Conservation (phyloP, 208 protist species). For the Phytomonas francai region DNA sequence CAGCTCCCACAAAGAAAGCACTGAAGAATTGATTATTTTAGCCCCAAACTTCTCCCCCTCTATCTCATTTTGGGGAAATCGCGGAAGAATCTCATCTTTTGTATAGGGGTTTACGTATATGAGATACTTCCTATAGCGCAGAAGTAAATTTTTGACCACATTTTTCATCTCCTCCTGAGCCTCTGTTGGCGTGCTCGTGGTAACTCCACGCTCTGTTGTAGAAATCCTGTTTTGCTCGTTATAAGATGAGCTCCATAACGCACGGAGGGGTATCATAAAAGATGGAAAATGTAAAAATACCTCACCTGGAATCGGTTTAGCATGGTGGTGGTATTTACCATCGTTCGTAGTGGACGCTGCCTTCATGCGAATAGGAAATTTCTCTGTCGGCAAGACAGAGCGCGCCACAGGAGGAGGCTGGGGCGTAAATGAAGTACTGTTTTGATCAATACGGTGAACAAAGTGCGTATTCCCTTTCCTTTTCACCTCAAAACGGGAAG, state of each 20-base stretch:
- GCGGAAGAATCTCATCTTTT: not conserved
- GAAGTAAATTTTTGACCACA: not conserved
- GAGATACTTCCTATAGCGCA: not conserved
- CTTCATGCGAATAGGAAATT: not conserved
- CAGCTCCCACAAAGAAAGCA: not conserved
- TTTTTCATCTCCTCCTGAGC: not conserved
- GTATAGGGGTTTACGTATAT: not conserved
- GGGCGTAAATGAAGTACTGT: too few species aligned
- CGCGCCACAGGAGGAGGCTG: not conserved
- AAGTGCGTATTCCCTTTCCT: slow-evolving; percentile 16
- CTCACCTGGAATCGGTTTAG: not conserved
- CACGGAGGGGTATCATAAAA: not conserved
- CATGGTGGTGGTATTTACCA: not conserved
- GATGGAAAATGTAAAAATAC: not conserved
- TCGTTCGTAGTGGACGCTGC: not conserved
- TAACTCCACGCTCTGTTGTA: not conserved
- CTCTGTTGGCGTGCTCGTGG: not conserved
- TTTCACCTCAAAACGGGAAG: slow-evolving; percentile 18
- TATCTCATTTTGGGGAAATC: not conserved
- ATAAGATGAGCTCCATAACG: not conserved
- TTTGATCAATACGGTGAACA: not conserved
- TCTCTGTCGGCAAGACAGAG: not conserved
- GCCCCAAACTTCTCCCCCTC: not conserved
- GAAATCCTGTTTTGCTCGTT: not conserved
- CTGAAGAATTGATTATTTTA: not conserved